These are phyloP conservation scores for Ophiobolus disseminans DNA, from an alignment of 2,329 filamentous ascomycete species.

Conservation along the genomic window DNA sequence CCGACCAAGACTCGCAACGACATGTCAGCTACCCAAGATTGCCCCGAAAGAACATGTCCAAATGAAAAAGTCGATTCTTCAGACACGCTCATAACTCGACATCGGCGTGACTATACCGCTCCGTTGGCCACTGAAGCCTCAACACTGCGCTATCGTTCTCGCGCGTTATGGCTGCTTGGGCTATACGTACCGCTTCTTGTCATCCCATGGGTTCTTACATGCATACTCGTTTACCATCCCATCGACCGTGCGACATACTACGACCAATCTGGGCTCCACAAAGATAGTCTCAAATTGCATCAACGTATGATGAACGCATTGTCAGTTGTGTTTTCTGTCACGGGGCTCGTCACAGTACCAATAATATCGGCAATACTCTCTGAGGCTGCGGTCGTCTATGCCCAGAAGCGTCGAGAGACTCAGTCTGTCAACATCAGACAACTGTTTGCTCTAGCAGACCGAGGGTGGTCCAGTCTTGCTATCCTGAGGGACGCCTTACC, in stretches of 20 bases:
- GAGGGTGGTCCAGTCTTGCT: conserved; percentile 8
- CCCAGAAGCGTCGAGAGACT: conserved; percentile 5
- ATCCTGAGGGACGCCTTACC: conserved; percentile 7
- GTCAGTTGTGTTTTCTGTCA: conserved; percentile 4
- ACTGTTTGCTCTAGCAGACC: conserved; percentile 18
- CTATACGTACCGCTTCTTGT: conserved; percentile 2
- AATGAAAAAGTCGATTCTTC: background rate
- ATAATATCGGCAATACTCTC: conserved; percentile 20
- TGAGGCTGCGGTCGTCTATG: conserved; percentile 20
- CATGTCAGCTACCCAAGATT: background rate
- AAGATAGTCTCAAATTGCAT: conserved; percentile 1
- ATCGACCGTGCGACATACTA: background rate
- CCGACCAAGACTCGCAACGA: background rate
- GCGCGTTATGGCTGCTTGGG: conserved; percentile 4
- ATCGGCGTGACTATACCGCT: background rate
- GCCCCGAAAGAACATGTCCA: background rate
- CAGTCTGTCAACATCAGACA: conserved; percentile 14
- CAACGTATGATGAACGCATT: background rate
- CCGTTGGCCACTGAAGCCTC: background rate
- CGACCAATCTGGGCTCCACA: background rate
- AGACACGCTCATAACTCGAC: background rate
- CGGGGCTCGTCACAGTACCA: conserved; percentile 14
- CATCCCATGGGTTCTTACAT: conserved; percentile 4
- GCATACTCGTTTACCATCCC: conserved; percentile 4
- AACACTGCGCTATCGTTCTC: conserved; percentile 9